A percentile compares a stretch with the other conserved stretches of the same genome.
phyloP scores from a whole-genome alignment of 495 filamentous ascomycete genomes.

The Hypoxylon subgilvum region DNA sequence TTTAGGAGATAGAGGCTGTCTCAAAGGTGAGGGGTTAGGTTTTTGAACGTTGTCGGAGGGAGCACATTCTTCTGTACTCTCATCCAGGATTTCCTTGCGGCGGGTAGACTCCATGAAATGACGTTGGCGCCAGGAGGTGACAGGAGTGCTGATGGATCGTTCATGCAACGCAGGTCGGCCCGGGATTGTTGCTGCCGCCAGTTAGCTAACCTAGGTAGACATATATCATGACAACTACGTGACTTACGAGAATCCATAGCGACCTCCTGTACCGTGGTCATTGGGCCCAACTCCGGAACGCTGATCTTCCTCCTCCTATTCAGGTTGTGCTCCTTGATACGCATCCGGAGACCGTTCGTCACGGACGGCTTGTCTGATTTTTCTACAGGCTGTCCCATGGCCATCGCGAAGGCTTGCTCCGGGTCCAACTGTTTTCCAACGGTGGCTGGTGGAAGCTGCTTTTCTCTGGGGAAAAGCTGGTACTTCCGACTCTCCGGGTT shows the following conservation, averaged over 20 bases:
- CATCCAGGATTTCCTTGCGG: constrained; percentile 37
- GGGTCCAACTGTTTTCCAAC: constrained; percentile 56
- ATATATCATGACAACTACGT: not conserved
- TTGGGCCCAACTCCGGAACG: constrained; percentile 67
- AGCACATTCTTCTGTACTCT: constrained; percentile 33
- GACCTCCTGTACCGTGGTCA: constrained; percentile 71
- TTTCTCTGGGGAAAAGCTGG: constrained; percentile 59
- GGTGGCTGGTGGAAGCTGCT: constrained; percentile 42
- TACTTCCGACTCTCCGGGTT: constrained; percentile 56
- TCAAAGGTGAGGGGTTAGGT: constrained; percentile 31
- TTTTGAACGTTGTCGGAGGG: constrained; percentile 10
- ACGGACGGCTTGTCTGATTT: constrained; percentile 49
- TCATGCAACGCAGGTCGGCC: constrained; percentile 70
- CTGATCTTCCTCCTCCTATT: constrained; percentile 65
- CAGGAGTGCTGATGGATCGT: constrained; percentile 69
- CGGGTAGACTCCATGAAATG: constrained; percentile 49
- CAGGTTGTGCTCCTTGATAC: constrained; percentile 59
- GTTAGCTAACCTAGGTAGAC: constrained; percentile 43
- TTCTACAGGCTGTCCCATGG: constrained; percentile 45
- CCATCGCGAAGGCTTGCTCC: constrained; percentile 55
- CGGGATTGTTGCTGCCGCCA: constrained; percentile 69
- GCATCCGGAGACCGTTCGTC: constrained; percentile 51
- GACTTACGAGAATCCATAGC: constrained; percentile 77
- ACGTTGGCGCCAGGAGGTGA: constrained; percentile 54
- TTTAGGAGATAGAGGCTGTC: constrained; percentile 57